Conservation (phyloP, 768 basidiomycete genomes). For the Boletellus ananiceps region DNA sequence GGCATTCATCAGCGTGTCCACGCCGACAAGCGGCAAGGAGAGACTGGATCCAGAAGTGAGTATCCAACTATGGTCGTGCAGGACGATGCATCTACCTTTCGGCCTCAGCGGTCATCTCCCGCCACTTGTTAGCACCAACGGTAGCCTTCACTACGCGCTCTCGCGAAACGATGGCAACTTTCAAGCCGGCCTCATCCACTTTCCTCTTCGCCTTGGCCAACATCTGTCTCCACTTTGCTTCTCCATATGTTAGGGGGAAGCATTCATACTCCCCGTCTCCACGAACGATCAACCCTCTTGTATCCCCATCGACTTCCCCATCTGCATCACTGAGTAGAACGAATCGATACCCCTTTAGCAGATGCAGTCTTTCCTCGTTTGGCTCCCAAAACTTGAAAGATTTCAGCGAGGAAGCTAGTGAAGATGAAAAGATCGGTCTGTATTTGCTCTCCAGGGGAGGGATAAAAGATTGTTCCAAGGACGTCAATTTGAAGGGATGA, state of each 20-base stretch:
- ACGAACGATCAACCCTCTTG: slow-evolving; percentile 50
- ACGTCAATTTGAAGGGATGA: slow-evolving; percentile 30
- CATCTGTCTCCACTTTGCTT: slow-evolving; percentile 46
- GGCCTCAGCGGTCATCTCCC: slow-evolving; percentile 46
- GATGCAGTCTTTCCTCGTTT: slow-evolving; percentile 54
- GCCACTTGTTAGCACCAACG: slow-evolving; percentile 54
- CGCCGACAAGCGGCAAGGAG: slow-evolving; percentile 40
- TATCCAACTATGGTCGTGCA: neutral
- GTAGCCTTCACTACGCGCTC: slow-evolving; percentile 42
- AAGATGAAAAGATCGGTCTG: slow-evolving; percentile 52
- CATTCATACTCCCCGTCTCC: slow-evolving; percentile 61
- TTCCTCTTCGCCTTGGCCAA: slow-evolving; percentile 52
- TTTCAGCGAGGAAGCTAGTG: slow-evolving; percentile 46
- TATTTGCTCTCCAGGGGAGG: slow-evolving; percentile 53
- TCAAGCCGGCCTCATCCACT: slow-evolving; percentile 37
- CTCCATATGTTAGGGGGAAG: slow-evolving; percentile 50
- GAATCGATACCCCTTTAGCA: slow-evolving; percentile 54
- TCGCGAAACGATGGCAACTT: slow-evolving; percentile 52
- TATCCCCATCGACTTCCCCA: slow-evolving; percentile 43
- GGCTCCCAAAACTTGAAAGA: slow-evolving; percentile 60
- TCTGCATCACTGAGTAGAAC: slow-evolving; percentile 56
- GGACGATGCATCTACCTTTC: slow-evolving; percentile 37
- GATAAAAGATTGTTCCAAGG: slow-evolving; percentile 48
- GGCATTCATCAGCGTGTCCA: slow-evolving; percentile 50
- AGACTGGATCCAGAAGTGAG: slow-evolving; percentile 28